Evolutionary conservation across 140 eudicot genomes (phyloP), one percentile per base, ranked within the genome.

Genomic region (Flaveria floridana): DNA sequence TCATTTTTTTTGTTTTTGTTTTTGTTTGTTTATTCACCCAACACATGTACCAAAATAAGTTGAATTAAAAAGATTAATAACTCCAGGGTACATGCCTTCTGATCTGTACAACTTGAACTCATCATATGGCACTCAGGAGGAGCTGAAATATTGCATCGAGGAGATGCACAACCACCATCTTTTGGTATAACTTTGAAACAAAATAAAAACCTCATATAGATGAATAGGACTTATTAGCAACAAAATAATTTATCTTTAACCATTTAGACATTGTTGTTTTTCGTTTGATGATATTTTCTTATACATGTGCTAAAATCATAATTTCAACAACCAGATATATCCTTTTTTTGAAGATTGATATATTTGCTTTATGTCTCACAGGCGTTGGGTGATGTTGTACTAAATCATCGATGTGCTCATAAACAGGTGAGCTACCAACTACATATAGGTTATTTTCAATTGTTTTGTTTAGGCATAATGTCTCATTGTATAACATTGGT

Each of bases 351-450:
- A 30, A 8, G 34, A 70, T 70, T 70, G 26, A 70, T 51, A 26
- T 51, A 72, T 62, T 47, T 77, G 78, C 30, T 67, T 65, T 34
- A 48, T 76, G 50, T 10, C 53, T 76, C 65, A 55, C 87, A 85
- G 92, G 92, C 84, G 42, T 73, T 85, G 77, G 89, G 87, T 65
- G 95, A 86, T 74, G 86, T 84, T 81, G 99, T 94, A 55, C 84
- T 94, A 34, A 94, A 94, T 74, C 99, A 94, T 46, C 92, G 96
- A 15, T 92, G 98, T 63, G 98, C 98, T 51, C 87, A 89, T 30
- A 81, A 63, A 74, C 76, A 86, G 78, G 90, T 86, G 75, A 81
- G 20, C 28, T 55, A 55, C 62, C 62, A 73, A 39, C 51, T 21
- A 58, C n/a, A 9, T 70, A 15, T 58, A 0, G 1, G 20, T 70